Base-by-base conservation (phyloP, 441 rosid species). In the Theobroma grandiflorum region DNA sequence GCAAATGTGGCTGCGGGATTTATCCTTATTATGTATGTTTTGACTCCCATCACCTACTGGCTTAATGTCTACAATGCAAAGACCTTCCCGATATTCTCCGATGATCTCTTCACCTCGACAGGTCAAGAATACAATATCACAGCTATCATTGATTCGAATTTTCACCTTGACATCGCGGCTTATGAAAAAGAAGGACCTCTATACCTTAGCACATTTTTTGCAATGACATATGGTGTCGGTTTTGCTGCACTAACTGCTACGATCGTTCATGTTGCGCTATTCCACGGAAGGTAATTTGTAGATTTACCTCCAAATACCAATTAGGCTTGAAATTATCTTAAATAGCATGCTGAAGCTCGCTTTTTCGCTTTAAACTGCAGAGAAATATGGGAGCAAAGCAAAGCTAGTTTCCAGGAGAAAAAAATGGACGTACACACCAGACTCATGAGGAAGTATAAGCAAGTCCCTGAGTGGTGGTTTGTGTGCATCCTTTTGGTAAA, bases 401-500 rank as follows among this genome's bases (percentile, higher is more conserved):
- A 75, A 62, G 90, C 92, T 4, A 94, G 98, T 83, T 94, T 94
- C 71, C 78, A 85, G 20, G 97, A 86, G 63, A 91, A 83, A 63
- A 85, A 77, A 68, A 61, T 92, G 85, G 99, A 96, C 73, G 75
- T 93, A 77, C 99, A 96, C 81, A 84, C 98, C 7, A 92, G 79
- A 80, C 87, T 89, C 1, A 96, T 96, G 99, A 87, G 87, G 79
- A 91, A 72, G 69, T 96, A 96, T 75, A 93, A 80, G 37, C 93
- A 88, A 84, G 99, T 93, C 3, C 99, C 99, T 0, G 93, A 91
- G 37, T 93, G 96, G 97, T 96, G 98, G 99, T 96, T 96, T 81
- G 85, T 92, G 86, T 80, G 76, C 76, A 94, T 96, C 71, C 98
- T 96, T 14, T 64, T 79, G 65, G 88, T 67, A 45, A 96, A 90